A percentile compares a stretch with the other conserved stretches of the same genome.
phyloP scores from a whole-genome alignment of 768 basidiomycete genomes.

The Dioszegia hungarica region DNA sequence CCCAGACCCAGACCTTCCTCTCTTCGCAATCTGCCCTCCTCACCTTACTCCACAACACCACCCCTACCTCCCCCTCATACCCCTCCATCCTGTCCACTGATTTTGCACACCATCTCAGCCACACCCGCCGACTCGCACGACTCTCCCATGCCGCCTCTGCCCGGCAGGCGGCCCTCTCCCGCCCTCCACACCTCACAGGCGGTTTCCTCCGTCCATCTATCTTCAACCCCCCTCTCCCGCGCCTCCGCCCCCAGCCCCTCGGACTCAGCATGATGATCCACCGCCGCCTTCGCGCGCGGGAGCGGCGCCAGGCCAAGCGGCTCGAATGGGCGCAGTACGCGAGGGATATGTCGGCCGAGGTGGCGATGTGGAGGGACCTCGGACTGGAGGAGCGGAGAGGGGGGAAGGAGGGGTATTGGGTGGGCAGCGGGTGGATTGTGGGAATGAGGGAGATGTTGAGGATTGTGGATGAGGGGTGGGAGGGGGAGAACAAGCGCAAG shows the following conservation, averaged over 20 bases:
- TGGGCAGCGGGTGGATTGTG: slow-evolving; percentile 16
- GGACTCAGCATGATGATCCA: slow-evolving; percentile 68
- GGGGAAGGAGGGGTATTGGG: not conserved
- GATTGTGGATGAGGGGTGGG: slow-evolving; percentile 12
- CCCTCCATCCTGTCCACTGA: not conserved
- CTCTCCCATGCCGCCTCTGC: not conserved
- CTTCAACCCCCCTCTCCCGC: slow-evolving; percentile 68
- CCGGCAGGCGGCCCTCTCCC: not conserved
- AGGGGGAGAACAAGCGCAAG: slow-evolving; percentile 13
- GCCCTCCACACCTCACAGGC: slow-evolving; percentile 56
- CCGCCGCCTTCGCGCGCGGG: slow-evolving; percentile 53
- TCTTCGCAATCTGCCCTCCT: slow-evolving; percentile 48
- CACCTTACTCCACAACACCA: slow-evolving; percentile 42
- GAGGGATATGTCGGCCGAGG: slow-evolving; percentile 32
- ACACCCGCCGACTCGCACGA: not conserved
- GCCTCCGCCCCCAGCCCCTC: slow-evolving; percentile 71
- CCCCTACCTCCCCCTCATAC: not conserved
- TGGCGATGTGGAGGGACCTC: slow-evolving; percentile 21
- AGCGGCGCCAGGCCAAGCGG: slow-evolving; percentile 51
- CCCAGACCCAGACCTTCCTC: not conserved
- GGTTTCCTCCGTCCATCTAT: slow-evolving; percentile 62
- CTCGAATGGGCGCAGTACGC: slow-evolving; percentile 11
- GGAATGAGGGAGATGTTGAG: slow-evolving; percentile 10
- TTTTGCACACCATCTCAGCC: not conserved
- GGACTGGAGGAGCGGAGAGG: slow-evolving; percentile 9